Base-by-base conservation (phyloP, 805 yeast genomes). In the Wickerhamia fluorescens region DNA sequence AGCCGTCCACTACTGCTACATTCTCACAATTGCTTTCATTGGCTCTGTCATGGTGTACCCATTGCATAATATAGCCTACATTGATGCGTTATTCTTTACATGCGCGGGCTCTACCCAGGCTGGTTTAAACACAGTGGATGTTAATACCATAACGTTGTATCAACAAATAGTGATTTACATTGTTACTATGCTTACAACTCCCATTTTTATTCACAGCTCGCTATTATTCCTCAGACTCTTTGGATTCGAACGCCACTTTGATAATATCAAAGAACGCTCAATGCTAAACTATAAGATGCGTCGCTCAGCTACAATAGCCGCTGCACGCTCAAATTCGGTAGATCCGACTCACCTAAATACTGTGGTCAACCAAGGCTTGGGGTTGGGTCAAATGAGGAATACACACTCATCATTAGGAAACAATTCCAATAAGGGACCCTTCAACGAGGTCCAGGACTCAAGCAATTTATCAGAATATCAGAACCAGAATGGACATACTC, bases 221-320 rank as follows among this genome's bases (percentile, higher is more conserved):
- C 60, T 92, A 20, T 77, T 86, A 6, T 74, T 85, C 37, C 61
- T 88, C 7, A 69, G 98, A 28, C 61, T 92, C 25, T 84, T 83
- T 51, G 83, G 95, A 85, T 92, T 84, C 55, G 95, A 87, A 51
- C 72, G 85, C 40, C 71, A 79, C 42, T 86, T 92, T 54, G 89
- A 85, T 49, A 75, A 79, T 41, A 88, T 92, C 51, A 79, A 79
- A 37, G 73, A 67, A 35, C 68, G 70, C 30, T 84, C 96, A n/a
- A 83, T 81, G 46, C 50, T 73, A 35, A 82, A 88, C 50, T 81
- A 77, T 52, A 73, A 75, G 47, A 76, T 87, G 81, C 73, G 98
- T 45, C 66, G 95, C 36, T 75, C 87, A 0, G 77, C 80, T 6
- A 81, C 92, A 2, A 47, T 79, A 29, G 76, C 81, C 14, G 75